These are phyloP conservation scores for Panicum miliaceum DNA, from an alignment of 176 grass and related monocot genomes.

Conservation along the genomic window DNA sequence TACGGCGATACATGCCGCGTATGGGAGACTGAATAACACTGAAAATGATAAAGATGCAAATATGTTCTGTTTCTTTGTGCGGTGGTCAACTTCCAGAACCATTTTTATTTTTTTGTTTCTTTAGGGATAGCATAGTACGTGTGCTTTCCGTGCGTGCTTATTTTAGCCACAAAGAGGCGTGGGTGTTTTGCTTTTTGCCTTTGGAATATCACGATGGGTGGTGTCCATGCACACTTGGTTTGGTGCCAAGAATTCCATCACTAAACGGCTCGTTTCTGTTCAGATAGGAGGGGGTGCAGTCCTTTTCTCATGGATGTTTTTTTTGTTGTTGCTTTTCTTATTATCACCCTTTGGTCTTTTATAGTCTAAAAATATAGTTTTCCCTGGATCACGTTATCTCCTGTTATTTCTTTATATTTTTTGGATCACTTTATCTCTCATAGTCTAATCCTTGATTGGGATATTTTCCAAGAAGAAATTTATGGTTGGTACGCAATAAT, in stretches of 20 bases:
- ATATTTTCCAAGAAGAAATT: not conserved
- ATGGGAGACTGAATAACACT: not conserved
- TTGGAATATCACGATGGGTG: slow-evolving; percentile 17
- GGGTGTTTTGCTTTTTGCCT: not conserved
- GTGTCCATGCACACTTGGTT: slow-evolving; percentile 21
- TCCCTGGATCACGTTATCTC: not conserved
- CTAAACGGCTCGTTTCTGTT: slow-evolving; percentile 12
- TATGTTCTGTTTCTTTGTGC: not conserved
- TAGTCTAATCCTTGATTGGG: not conserved
- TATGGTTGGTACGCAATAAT: not conserved
- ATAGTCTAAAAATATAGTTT: not conserved
- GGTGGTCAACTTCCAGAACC: slow-evolving; percentile 45
- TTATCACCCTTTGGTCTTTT: not conserved
- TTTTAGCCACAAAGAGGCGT: not conserved
- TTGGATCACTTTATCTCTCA: slow-evolving; percentile 16
- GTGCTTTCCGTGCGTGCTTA: not conserved
- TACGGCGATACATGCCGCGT: slow-evolving; percentile 9
- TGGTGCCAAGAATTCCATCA: not conserved
- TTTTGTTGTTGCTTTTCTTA: not conserved
- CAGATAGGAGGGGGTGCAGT: not conserved
- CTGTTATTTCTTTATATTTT: not conserved
- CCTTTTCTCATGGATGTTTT: not conserved
- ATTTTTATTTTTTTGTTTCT: not conserved
- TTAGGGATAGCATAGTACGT: not conserved
- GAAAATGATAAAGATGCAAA: not conserved